Percentiles rank a stretch among this genome's conserved stretches.
These are phyloP conservation scores for Pythium brachiatum DNA, from an alignment of 352 stramenopile species.

Conservation along the genomic window DNA sequence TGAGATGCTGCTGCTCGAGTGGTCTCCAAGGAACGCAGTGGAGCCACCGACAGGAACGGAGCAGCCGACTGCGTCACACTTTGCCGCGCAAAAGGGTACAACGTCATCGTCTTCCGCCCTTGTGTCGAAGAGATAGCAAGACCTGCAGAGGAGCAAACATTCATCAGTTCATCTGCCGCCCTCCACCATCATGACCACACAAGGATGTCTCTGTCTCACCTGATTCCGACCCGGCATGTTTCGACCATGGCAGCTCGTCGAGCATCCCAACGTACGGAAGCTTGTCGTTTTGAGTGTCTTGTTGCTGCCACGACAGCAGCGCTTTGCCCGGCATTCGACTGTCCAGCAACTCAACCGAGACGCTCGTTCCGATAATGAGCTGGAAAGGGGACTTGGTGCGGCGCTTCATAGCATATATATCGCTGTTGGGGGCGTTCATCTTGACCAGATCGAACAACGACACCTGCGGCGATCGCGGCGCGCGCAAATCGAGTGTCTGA, in stretches of 20 bases:
- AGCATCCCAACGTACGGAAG: conserved; percentile 15
- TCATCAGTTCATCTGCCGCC: neutral
- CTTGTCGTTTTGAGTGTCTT: conserved; percentile 10
- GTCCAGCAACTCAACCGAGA: conserved; percentile 70
- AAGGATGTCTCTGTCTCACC: neutral
- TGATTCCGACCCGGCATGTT: neutral
- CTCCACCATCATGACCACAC: neutral
- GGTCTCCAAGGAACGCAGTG: conserved; percentile 30
- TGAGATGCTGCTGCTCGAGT: conserved; percentile 28
- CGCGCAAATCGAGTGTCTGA: conserved; percentile 47
- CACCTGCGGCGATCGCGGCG: conserved; percentile 26
- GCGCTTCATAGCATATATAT: conserved; percentile 69
- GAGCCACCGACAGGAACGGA: conserved; percentile 32
- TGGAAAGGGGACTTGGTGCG: conserved; percentile 67
- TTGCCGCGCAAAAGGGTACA: conserved; percentile 18
- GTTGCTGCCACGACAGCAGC: conserved; percentile 61
- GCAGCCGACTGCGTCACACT: neutral
- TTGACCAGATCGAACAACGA: conserved; percentile 54
- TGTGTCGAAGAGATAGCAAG: conserved; percentile 15
- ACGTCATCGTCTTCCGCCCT: conserved; percentile 18
- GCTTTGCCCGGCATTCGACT: conserved; percentile 57
- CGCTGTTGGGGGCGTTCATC: conserved; percentile 31
- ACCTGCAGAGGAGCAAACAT: conserved; percentile 1
- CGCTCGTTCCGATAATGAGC: conserved; percentile 57
- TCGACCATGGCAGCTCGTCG: conserved; percentile 14